phyloP scores from a whole-genome alignment of 371 early-diverging fungal genomes.

The Mycotypha africana region DNA sequence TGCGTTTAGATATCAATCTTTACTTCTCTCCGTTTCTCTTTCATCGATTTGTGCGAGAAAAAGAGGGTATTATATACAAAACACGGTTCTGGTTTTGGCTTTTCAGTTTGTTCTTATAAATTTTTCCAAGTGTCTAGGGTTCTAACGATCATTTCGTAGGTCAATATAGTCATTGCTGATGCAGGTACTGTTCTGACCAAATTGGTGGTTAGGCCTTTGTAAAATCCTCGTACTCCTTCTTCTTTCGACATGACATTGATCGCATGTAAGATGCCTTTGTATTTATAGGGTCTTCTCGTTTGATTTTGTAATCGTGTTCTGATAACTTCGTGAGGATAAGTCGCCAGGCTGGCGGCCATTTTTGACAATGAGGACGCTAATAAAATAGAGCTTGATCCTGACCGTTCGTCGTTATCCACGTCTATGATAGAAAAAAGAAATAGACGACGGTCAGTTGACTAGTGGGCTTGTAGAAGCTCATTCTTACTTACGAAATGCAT shows the following conservation, averaged over 20 bases:
- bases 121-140: conserved; percentile 33
- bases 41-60: not conserved
- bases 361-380: conserved; percentile 80
- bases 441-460: no score
- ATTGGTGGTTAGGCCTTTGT: conserved; percentile 86
- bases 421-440: conserved; percentile 5
- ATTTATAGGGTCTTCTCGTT: conserved; percentile 64
- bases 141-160: conserved; percentile 66
- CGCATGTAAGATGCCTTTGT: conserved; percentile 74
- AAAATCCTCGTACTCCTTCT: conserved; percentile 81
- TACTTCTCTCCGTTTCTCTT: no score
- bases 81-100: not conserved
- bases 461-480: no score
- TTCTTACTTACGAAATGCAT: conserved; percentile 49
- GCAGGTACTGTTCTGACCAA: conserved; percentile 88
- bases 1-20: no score
- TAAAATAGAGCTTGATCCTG: conserved; percentile 57
- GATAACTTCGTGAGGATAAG: conserved; percentile 82
- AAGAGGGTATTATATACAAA: not conserved
- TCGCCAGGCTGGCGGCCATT: conserved; percentile 79
- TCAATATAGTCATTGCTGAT: conserved; percentile 81
- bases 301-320: conserved; percentile 90
- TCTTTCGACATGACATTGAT: conserved; percentile 64
- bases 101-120: not conserved
- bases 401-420: conserved; percentile 7